Conservation (phyloP, 768 basidiomycete genomes). For the Tricholoma flavovirens region DNA sequence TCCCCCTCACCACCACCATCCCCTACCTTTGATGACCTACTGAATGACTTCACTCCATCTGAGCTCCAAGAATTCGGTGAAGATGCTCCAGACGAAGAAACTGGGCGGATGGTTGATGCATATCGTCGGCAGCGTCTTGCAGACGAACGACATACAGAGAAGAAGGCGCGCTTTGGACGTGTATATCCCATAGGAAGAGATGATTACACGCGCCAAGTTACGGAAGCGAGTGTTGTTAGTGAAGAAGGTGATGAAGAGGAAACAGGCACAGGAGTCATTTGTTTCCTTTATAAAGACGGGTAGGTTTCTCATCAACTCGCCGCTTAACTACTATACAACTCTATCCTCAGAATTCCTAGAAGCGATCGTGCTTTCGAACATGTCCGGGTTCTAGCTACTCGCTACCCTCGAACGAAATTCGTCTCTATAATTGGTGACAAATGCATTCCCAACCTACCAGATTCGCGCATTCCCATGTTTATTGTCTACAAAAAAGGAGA, state of each 20-base stretch:
- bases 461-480: conserved; percentile 84
- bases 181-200: conserved; percentile 87
- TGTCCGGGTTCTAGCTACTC: conserved; percentile 65
- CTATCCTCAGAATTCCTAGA: conserved; percentile 56
- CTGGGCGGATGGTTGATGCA: conserved; percentile 64
- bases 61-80: conserved; percentile 68
- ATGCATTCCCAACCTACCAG: conserved; percentile 95
- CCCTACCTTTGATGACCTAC: conserved; percentile 60
- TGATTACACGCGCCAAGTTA: conserved; percentile 93
- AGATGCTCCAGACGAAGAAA: conserved; percentile 70
- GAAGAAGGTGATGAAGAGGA: conserved; percentile 61
- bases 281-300: conserved; percentile 95
- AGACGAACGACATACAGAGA: conserved; percentile 53
- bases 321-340: neutral
- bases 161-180: conserved; percentile 69
- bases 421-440: conserved; percentile 92
- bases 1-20: conserved; percentile 81
- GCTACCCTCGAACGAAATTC: conserved; percentile 90
- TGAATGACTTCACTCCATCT: conserved; percentile 55
- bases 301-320: conserved; percentile 32
- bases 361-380: conserved; percentile 74
- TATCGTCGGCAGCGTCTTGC: conserved; percentile 59
- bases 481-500: conserved; percentile 93
- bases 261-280: conserved; percentile 87
- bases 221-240: conserved; percentile 77